phyloP scores from a whole-genome alignment of 345 rosid genomes.

The Bruguiera parviflora region DNA sequence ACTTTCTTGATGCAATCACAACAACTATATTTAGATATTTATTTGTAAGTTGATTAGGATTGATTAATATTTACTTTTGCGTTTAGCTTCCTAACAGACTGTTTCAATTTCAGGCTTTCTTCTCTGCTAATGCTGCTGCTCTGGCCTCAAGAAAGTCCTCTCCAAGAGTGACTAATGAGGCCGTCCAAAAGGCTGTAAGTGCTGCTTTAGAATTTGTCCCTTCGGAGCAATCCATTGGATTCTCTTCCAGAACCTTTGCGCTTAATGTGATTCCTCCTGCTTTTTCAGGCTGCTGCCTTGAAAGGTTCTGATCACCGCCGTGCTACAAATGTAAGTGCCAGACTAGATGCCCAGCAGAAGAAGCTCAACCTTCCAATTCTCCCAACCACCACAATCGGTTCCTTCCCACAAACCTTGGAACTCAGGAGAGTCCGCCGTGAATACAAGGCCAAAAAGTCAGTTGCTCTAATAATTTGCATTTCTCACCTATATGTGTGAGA shows the following conservation, averaged over 20 bases:
- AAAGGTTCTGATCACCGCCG: conserved; percentile 92
- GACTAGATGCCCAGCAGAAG: conserved; percentile 93
- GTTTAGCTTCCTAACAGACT: neutral
- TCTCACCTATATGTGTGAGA: neutral
- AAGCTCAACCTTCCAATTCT: conserved; percentile 94
- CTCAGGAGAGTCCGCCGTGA: conserved; percentile 99
- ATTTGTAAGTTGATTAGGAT: too few species aligned
- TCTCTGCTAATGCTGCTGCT: conserved; percentile 77
- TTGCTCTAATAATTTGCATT: neutral
- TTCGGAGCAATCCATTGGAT: neutral
- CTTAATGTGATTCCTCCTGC: conserved; percentile 11
- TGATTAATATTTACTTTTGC: neutral
- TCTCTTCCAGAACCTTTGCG: neutral
- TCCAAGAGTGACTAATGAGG: conserved; percentile 89
- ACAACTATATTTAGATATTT: too few species aligned
- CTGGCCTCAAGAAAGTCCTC: conserved; percentile 86
- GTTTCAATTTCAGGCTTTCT: conserved; percentile 52
- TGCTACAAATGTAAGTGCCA: conserved; percentile 75
- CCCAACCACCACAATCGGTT: conserved; percentile 95
- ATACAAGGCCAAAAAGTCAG: conserved; percentile 95
- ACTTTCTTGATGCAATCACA: too few species aligned
- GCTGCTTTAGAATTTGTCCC: conserved; percentile 12
- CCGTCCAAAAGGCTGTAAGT: conserved; percentile 94
- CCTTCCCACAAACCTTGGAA: conserved; percentile 91
- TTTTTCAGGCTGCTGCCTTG: conserved; percentile 88